phyloP scores from a whole-genome alignment of 2,329 filamentous ascomycete species.

The Penicillium sp. region DNA sequence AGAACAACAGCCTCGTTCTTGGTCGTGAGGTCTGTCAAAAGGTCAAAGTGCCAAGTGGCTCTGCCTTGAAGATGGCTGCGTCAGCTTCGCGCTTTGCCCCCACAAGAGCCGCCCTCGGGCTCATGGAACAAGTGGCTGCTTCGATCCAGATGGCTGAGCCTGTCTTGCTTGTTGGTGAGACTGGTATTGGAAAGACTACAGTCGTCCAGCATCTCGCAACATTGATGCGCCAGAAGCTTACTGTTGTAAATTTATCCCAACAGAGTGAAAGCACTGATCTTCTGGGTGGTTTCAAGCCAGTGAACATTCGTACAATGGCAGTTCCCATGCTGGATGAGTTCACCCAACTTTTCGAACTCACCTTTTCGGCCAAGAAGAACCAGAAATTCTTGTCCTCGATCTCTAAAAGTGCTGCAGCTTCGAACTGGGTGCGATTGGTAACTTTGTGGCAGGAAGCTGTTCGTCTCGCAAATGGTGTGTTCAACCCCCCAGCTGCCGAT shows the following conservation, averaged over 20 bases:
- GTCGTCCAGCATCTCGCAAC: conserved; percentile 90
- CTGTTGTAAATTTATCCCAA: conserved; percentile 93
- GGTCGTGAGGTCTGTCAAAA: conserved; percentile 65
- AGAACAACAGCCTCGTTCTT: conserved; percentile 60
- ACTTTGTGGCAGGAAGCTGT: conserved; percentile 88
- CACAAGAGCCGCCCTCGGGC: conserved; percentile 78
- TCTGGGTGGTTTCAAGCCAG: conserved; percentile 92
- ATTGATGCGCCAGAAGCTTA: conserved; percentile 79
- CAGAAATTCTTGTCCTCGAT: conserved; percentile 81
- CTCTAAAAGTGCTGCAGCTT: conserved; percentile 74
- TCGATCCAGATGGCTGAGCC: conserved; percentile 85
- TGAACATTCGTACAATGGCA: conserved; percentile 84
- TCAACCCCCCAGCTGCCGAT: conserved; percentile 55
- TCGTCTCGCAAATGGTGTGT: conserved; percentile 76
- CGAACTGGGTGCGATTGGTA: conserved; percentile 84
- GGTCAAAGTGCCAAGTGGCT: conserved; percentile 53
- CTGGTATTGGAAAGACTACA: conserved; percentile 96
- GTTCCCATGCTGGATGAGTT: conserved; percentile 93
- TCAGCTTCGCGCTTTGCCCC: conserved; percentile 70
- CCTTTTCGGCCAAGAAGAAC: conserved; percentile 87
- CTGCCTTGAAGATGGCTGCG: conserved; percentile 46
- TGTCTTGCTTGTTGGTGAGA: conserved; percentile 94
- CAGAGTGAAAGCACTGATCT: conserved; percentile 97
- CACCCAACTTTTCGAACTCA: conserved; percentile 81
- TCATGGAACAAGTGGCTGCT: conserved; percentile 85